phyloP scores from a whole-genome alignment of 1,284 basidiomycete species.

The Pseudozyma sp. region DNA sequence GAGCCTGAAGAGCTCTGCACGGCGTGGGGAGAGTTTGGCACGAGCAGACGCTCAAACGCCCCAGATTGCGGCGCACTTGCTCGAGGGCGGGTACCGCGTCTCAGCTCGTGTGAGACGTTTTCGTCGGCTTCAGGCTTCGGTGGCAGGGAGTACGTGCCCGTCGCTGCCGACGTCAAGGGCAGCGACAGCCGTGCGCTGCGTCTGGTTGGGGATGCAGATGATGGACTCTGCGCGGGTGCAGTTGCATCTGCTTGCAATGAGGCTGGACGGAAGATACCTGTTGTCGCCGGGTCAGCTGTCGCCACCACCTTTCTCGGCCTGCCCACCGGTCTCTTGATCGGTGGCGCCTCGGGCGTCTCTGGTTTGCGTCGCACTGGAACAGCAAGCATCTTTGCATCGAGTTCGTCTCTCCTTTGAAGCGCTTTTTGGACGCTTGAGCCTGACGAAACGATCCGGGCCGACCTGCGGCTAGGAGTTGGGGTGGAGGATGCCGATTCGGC shows the following conservation, averaged over 20 bases:
- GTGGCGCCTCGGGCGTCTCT: slow-evolving; percentile 12
- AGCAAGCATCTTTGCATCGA: slow-evolving; percentile 39
- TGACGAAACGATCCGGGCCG: slow-evolving; percentile 37
- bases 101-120: background rate
- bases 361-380: slow-evolving; percentile 21
- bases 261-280: background rate
- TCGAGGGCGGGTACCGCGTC: slow-evolving; percentile 11
- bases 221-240: background rate
- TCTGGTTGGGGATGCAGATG: slow-evolving; percentile 14
- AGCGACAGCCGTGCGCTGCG: slow-evolving; percentile 30
- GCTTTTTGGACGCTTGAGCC: slow-evolving; percentile 51
- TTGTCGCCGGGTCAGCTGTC: background rate
- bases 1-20: background rate
- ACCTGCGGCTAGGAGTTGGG: slow-evolving; percentile 36
- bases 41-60: background rate
- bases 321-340: slow-evolving; percentile 12
- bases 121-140: background rate
- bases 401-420: slow-evolving; percentile 41
- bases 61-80: background rate
- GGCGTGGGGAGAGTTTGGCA: too few relatives aligned
- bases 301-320: slow-evolving; percentile 24
- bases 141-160: too few relatives aligned
- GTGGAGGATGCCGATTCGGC: slow-evolving; percentile 14
- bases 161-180: background rate
- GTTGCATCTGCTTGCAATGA: background rate